Conservation (phyloP, 2,329 filamentous ascomycete genomes). For the Amauroascus niger region DNA sequence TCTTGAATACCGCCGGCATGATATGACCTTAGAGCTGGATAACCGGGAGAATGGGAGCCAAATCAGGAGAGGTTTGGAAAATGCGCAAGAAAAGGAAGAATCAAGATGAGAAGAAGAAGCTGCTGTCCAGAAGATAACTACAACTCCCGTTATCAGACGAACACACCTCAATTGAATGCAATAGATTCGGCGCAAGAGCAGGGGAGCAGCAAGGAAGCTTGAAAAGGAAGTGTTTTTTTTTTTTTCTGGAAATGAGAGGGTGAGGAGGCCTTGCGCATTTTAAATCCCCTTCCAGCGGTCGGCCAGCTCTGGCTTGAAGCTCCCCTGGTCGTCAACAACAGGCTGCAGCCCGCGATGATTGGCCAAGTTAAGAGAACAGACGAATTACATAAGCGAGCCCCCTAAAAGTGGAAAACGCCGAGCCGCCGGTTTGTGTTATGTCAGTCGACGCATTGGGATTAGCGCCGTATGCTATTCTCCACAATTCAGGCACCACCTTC, state of each 20-base stretch:
- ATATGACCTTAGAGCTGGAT: too few relatives aligned
- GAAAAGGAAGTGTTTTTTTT: background rate
- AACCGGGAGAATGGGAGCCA: too few relatives aligned
- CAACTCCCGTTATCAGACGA: background rate
- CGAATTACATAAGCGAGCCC: background rate
- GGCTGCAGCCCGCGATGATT: conserved; percentile 8
- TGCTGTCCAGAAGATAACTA: background rate
- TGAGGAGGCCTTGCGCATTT: background rate
- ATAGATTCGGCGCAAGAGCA: background rate
- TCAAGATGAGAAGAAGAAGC: background rate
- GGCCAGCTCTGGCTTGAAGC: background rate
- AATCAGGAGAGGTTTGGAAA: background rate
- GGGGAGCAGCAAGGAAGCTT: background rate
- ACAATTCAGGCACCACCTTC: conserved; percentile 1
- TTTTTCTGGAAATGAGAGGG: background rate
- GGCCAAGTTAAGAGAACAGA: background rate
- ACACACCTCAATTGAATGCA: background rate
- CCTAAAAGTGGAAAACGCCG: background rate
- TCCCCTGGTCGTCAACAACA: background rate
- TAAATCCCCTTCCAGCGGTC: background rate
- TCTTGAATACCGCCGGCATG: conserved; percentile 26
- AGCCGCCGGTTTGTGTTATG: background rate
- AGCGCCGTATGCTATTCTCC: background rate
- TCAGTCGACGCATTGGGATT: background rate
- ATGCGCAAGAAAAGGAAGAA: too few relatives aligned